phyloP scores from a whole-genome alignment of 768 basidiomycete genomes.

The Suillus variegatus region DNA sequence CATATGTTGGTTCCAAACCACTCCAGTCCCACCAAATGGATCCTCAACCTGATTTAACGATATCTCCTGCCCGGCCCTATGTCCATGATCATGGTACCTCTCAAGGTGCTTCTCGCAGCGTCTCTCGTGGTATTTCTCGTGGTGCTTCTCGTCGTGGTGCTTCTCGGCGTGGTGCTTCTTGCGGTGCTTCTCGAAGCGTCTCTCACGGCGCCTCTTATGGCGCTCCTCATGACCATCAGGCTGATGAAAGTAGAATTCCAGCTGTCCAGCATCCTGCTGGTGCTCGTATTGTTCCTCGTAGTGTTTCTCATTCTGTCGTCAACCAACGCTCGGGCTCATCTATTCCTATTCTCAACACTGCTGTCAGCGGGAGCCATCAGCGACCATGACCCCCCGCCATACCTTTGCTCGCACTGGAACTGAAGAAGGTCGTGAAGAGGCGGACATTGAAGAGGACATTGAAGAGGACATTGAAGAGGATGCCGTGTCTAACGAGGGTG shows the following conservation, averaged over 20 bases:
- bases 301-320: background rate
- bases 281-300: background rate
- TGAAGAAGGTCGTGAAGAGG: background rate
- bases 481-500: too few species aligned
- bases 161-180: too few species aligned
- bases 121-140: too few species aligned
- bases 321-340: background rate
- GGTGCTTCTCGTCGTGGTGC: too few species aligned
- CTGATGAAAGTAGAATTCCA: background rate
- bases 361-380: background rate
- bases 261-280: background rate
- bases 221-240: background rate
- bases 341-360: background rate
- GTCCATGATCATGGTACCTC: too few species aligned
- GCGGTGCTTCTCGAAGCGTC: background rate
- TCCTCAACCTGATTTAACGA: too few species aligned
- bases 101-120: too few species aligned
- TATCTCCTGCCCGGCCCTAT: too few species aligned
- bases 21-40: too few species aligned
- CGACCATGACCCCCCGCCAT: background rate
- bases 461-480: background rate
- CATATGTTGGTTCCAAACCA: too few species aligned
- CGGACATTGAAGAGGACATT: background rate
- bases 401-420: background rate
- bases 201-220: background rate